A percentile compares a stretch with the other conserved stretches of the same genome.
These are phyloP conservation scores for Microsporum canis DNA, from an alignment of 2,329 filamentous ascomycete species.

Conservation along the genomic window DNA sequence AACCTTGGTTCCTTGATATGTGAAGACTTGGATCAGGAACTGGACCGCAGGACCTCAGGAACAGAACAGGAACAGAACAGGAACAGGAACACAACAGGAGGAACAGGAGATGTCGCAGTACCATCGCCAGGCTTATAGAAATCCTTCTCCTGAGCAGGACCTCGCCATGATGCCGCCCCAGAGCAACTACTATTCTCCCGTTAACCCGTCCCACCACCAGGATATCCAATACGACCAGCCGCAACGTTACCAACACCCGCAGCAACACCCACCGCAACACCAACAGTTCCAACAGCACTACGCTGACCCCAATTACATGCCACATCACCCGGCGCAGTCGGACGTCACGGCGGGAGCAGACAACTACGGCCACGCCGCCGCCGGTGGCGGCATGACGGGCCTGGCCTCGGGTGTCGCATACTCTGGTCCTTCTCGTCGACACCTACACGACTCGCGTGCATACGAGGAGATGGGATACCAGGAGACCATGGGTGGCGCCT, in stretches of 20 bases:
- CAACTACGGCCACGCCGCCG: constrained; percentile 52
- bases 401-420: constrained; percentile 56
- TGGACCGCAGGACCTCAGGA: background rate
- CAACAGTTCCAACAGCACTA: background rate
- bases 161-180: background rate
- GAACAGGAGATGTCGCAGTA: background rate
- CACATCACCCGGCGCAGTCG: constrained; percentile 20
- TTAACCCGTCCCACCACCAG: background rate
- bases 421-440: background rate
- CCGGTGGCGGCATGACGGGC: constrained; percentile 34
- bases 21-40: background rate
- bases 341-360: constrained; percentile 44
- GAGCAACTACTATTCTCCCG: background rate
- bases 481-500: constrained; percentile 45
- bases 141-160: background rate
- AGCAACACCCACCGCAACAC: background rate
- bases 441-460: constrained; percentile 19
- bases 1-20: background rate
- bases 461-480: constrained; percentile 55
- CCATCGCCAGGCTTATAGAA: background rate
- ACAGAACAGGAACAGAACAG: background rate
- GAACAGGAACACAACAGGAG: background rate
- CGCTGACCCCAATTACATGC: background rate
- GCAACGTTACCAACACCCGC: background rate
- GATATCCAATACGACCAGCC: background rate